Conservation (phyloP, 2,329 filamentous ascomycete genomes). For the Teratosphaeria destructans region DNA sequence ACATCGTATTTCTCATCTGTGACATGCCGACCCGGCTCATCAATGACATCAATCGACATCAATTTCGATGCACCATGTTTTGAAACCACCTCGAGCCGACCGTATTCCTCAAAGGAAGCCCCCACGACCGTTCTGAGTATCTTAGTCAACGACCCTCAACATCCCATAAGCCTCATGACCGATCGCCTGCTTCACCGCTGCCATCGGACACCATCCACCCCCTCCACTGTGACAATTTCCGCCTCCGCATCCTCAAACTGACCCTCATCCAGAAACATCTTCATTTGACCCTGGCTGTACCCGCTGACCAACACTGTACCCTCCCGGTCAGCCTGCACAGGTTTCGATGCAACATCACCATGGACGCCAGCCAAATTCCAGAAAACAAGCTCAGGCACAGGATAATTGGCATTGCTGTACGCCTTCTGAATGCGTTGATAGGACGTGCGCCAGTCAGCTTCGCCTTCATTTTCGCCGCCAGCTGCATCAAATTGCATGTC, state of each 20-base stretch:
- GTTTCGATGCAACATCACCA: slow-evolving; percentile 34
- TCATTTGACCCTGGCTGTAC: slow-evolving; percentile 49
- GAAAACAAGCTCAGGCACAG: too few species aligned
- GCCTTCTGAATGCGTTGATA: too few species aligned
- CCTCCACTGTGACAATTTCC: slow-evolving; percentile 12
- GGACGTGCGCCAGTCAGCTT: too few species aligned
- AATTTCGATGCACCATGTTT: too few species aligned
- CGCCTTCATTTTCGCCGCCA: too few species aligned
- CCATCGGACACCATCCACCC: slow-evolving; percentile 24
- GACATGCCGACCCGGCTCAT: too few species aligned
- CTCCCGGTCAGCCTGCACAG: slow-evolving; percentile 34
- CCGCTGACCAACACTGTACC: slow-evolving; percentile 44
- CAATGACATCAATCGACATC: too few species aligned
- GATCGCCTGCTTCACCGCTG: slow-evolving; percentile 41
- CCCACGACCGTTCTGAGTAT: background rate
- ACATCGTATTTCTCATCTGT: too few species aligned
- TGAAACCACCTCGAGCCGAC: too few species aligned
- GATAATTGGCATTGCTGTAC: too few species aligned
- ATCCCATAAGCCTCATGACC: slow-evolving; percentile 46
- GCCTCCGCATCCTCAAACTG: slow-evolving; percentile 31
- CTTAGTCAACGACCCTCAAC: slow-evolving; percentile 45
- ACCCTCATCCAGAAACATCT: slow-evolving; percentile 45
- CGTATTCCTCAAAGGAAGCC: background rate
- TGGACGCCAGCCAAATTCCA: background rate
- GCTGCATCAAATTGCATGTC: too few species aligned